Conservation (phyloP, 768 basidiomycete genomes). For the Leccinum fibrillosum region DNA sequence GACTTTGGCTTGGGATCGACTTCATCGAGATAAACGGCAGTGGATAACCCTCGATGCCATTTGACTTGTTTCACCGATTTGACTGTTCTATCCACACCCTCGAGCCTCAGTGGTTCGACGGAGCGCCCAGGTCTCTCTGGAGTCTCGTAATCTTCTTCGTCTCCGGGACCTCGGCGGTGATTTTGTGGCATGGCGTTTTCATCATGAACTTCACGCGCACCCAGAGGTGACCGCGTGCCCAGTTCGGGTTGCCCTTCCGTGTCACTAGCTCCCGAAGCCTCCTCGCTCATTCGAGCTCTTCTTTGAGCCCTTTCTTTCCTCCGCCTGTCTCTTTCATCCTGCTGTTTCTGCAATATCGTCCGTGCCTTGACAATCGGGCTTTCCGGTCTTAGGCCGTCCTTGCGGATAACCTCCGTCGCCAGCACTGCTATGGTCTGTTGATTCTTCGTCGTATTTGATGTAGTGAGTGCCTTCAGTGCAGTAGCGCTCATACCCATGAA, state of each 20-base stretch:
- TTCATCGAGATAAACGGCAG: slow-evolving; percentile 60
- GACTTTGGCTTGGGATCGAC: slow-evolving; percentile 49
- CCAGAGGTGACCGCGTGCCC: slow-evolving; percentile 2
- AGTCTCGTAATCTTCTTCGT: slow-evolving; percentile 78
- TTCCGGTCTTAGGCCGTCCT: slow-evolving; percentile 67
- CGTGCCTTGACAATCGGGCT: slow-evolving; percentile 76
- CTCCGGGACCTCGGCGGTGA: slow-evolving; percentile 69
- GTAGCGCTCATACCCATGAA: slow-evolving; percentile 69
- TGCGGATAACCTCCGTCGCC: slow-evolving; percentile 68
- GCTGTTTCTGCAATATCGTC: slow-evolving; percentile 63
- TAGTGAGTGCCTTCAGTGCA: slow-evolving; percentile 67
- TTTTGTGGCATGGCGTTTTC: slow-evolving; percentile 27
- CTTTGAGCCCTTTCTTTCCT: slow-evolving; percentile 59
- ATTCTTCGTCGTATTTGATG: slow-evolving; percentile 68
- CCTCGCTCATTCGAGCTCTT: slow-evolving; percentile 49
- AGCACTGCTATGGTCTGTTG: slow-evolving; percentile 62
- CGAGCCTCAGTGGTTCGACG: slow-evolving; percentile 39
- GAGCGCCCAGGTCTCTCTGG: slow-evolving; percentile 46
- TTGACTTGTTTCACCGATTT: slow-evolving; percentile 58
- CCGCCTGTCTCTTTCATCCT: slow-evolving; percentile 55
- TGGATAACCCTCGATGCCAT: slow-evolving; percentile 71
- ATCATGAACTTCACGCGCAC: slow-evolving; percentile 14
- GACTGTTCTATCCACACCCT: slow-evolving; percentile 29
- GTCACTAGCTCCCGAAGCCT: slow-evolving; percentile 25
- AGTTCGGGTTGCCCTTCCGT: slow-evolving; percentile 27